Evolutionary conservation across 495 filamentous ascomycete species (phyloP), one percentile per base, ranked within the genome.

Genomic region (Hypoxylon fuscum): DNA sequence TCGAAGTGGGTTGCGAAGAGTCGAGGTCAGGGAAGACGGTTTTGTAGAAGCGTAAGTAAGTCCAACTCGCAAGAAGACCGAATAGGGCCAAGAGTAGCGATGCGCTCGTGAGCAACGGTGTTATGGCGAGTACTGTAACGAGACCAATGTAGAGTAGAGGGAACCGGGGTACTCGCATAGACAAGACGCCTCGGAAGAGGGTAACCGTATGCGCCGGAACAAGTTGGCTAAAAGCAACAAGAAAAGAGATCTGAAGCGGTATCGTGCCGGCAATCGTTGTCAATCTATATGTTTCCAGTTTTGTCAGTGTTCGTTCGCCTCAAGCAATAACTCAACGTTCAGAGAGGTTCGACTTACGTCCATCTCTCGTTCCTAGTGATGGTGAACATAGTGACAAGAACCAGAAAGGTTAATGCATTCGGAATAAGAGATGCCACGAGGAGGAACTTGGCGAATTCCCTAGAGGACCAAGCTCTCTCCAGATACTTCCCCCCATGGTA

Each of bases 181-280:
- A 96, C 46, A 98, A 70, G 43, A 96, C 76, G 51, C 91, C 91
- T 61, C 88, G 87, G 77, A 96, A 91, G 60, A 98, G 83, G 0
- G 93, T 90, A 34, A 98, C 94, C n/a, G 95, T 98, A 76, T 98
- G 95, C 70, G 96, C 92, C 22, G 95, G 95, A 17, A 98, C 91
- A 29, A 98, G 90, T 74, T 98, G 96, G 76, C 96, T 97, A 78
- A 98, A 97, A 51, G 95, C 91, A 68, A 98, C 93, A 55, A 98
- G 88, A 79, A 97, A 98, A 58, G 91, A 92, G 27, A 90, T 91
- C 75, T 97, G 93, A 46, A 97, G 82, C 11, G 92, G 86, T 59
- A 96, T 87, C 38, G 90, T 93, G 59, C 96, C 96, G 69, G 88
- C 90, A 66, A 97, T 90, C 53, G 91, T 86, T 32, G 86, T 88